Conservation (phyloP, 2,329 filamentous ascomycete genomes). For the Phaeosphaeriaceae sp. region DNA sequence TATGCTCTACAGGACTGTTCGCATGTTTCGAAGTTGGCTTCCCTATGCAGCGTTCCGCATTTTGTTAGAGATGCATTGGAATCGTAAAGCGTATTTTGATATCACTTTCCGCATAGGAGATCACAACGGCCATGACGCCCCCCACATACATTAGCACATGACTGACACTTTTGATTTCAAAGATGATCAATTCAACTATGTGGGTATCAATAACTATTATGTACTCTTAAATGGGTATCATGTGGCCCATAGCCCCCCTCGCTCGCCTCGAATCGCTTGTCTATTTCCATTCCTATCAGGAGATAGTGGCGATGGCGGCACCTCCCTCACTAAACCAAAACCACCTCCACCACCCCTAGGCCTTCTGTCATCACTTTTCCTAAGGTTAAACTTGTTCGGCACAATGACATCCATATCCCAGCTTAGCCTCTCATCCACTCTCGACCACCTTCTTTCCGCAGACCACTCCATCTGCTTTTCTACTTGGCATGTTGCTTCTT, state of each 20-base stretch:
- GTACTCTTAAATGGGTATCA: not conserved
- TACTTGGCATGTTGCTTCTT: conserved; percentile 34
- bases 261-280: not conserved
- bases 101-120: too few relatives aligned
- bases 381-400: not conserved
- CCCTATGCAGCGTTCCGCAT: too few relatives aligned
- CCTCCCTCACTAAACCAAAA: not conserved
- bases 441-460: conserved; percentile 6
- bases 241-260: not conserved
- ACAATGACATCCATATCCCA: conserved; percentile 22
- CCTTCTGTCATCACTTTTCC: not conserved
- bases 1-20: too few relatives aligned
- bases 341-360: not conserved
- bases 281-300: not conserved
- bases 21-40: too few relatives aligned
- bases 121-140: too few relatives aligned
- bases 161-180: too few relatives aligned
- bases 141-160: too few relatives aligned
- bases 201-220: not conserved
- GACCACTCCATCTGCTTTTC: conserved; percentile 41
- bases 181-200: too few relatives aligned
- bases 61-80: too few relatives aligned
- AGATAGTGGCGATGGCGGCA: not conserved
- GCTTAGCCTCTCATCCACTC: conserved; percentile 13
- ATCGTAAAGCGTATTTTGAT: too few relatives aligned